Evolutionary conservation across 2,329 filamentous ascomycete genomes (phyloP), one percentile per base, ranked within the genome.

Genomic region (Fusarium tanahbumbuense): DNA sequence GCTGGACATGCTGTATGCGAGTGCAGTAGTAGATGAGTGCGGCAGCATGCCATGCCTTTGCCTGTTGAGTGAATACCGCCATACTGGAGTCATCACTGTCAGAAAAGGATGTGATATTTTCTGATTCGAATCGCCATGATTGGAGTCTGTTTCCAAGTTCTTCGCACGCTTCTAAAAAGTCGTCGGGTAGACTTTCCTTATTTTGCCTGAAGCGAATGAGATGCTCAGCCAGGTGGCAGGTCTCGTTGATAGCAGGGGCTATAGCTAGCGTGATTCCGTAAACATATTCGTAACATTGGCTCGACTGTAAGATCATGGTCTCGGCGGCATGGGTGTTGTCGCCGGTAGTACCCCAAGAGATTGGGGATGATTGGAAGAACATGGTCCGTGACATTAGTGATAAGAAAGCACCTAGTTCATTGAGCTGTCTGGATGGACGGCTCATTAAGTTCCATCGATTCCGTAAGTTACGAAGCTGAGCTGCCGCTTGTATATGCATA

Each of bases 21-120:
- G 44, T 41, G 34, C 30, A 49, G 25, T 56, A 56, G 54, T 56
- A 49, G n/a, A 49, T 56, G 2, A 56, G 44, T 11, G 54, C 54
- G 10, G 54, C 44, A 16, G 32, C 32, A 25, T 56, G 54, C 54
- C 54, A 56, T 3, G 44, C 44, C n/a, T 49, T 56, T 13, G 54
- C 44, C 12, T 56, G 34, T 25, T 25, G n/a, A 30, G 44, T 22
- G 8, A 56, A 49, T 9, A 56, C 11, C 8, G 34, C 22, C 7
- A 30, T 9, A 10, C 44, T 25, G 22, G 41, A 16, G 6, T 23
- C 32, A 23, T 15, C 32, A n/a, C 22, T 34, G 10, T 10, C 23
- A 5, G 20, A 30, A 11, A 41, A 41, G 23, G 25, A 11, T 8
- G 25, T 49, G 23, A 11, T 18, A 23, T 10, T 37, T 5, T 49